These are phyloP conservation scores for Skeletonema costatum DNA, from an alignment of 108 stramenopile genomes.

Conservation along the genomic window DNA sequence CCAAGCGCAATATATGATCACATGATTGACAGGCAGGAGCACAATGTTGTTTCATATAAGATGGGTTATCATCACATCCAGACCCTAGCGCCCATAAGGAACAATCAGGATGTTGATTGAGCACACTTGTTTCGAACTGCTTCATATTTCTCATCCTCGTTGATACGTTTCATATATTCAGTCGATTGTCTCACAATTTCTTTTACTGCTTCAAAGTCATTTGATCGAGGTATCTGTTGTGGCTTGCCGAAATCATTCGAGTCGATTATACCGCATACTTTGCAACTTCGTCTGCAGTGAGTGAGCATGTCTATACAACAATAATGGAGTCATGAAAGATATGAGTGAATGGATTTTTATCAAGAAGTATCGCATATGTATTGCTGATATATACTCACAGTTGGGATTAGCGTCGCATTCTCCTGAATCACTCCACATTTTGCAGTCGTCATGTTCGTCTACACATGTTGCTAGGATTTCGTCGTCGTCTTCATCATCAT, in stretches of 20 bases:
- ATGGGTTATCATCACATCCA: slow-evolving; percentile 73
- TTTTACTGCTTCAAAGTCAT: neutral
- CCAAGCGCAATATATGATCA: slow-evolving; percentile 8
- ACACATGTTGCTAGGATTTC: slow-evolving; percentile 5
- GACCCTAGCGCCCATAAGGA: slow-evolving; percentile 70
- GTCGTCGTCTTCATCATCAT: neutral
- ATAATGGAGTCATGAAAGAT: neutral
- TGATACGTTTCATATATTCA: slow-evolving; percentile 21
- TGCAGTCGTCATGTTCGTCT: slow-evolving; percentile 44
- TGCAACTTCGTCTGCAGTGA: slow-evolving; percentile 25
- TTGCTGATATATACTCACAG: neutral
- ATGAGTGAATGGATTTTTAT: neutral
- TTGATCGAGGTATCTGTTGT: slow-evolving; percentile 12
- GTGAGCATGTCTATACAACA: slow-evolving; percentile 33
- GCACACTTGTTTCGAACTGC: slow-evolving; percentile 48
- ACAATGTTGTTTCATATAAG: slow-evolving; percentile 64
- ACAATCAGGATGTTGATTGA: slow-evolving; percentile 61
- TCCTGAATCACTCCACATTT: slow-evolving; percentile 43
- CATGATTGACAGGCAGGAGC: slow-evolving; percentile 50
- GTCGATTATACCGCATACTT: slow-evolving; percentile 31
- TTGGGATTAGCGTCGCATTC: slow-evolving; percentile 58
- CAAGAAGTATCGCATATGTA: neutral
- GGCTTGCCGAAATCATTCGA: slow-evolving; percentile 33
- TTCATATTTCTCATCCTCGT: slow-evolving; percentile 17
- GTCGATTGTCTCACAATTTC: slow-evolving; percentile 10